phyloP scores from a whole-genome alignment of 768 basidiomycete genomes.

The Leccinum sublutescens region DNA sequence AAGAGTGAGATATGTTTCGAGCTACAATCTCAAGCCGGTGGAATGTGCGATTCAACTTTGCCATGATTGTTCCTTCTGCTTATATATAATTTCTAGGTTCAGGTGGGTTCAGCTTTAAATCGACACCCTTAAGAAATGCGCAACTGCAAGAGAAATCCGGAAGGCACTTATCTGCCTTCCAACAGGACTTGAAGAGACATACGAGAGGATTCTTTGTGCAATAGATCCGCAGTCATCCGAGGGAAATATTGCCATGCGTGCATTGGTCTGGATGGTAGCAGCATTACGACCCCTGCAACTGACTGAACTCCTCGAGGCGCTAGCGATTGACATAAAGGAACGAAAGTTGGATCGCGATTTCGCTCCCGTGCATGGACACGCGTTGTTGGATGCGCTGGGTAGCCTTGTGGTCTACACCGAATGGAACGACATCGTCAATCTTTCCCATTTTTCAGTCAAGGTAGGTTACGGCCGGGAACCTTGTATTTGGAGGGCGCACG shows the following conservation, averaged over 20 bases:
- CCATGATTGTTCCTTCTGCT: neutral
- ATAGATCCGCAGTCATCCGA: constrained; percentile 3
- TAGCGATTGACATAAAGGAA: constrained; percentile 11
- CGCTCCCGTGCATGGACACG: neutral
- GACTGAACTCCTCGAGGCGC: constrained; percentile 6
- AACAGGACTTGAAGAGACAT: constrained; percentile 13
- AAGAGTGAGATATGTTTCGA: constrained; percentile 5
- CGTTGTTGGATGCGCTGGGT: constrained; percentile 6
- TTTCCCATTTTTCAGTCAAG: constrained; percentile 22
- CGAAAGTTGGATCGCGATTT: neutral
- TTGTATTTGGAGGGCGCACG: neutral
- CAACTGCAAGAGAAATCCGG: neutral
- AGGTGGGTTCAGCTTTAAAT: constrained; percentile 21
- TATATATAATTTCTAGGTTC: constrained; percentile 10
- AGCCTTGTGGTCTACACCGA: constrained; percentile 14
- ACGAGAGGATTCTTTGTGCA: constrained; percentile 15
- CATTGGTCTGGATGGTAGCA: constrained; percentile 17
- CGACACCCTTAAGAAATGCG: constrained; percentile 9
- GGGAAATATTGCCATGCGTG: neutral
- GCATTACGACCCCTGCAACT: constrained; percentile 7
- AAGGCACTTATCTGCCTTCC: constrained; percentile 12
- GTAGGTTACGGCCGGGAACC: neutral
- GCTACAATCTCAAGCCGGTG: constrained; percentile 4
- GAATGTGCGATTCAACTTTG: constrained; percentile 4
- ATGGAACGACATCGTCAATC: neutral